A percentile compares a stretch with the other conserved stretches of the same genome.
Evolutionary conservation across 78 protist genomes (phyloP).

Genomic region (Polysphondylium violaceum): DNA sequence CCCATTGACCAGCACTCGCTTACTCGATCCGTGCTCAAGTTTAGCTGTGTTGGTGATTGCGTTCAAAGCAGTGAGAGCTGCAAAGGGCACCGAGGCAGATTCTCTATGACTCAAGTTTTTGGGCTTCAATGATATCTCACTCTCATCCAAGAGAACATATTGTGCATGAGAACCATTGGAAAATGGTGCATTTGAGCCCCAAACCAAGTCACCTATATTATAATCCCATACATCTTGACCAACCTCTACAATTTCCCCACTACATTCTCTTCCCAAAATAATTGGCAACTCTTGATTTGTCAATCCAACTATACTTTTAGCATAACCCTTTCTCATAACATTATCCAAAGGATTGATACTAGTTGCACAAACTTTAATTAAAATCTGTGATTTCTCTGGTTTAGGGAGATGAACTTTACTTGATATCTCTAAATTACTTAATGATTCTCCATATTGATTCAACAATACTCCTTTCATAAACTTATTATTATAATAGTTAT

Average conservation of each 20-base stretch:
- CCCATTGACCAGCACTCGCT: constrained; percentile 47
- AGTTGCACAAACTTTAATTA: constrained; percentile 17
- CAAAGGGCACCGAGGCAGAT: constrained; percentile 42
- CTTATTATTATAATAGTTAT: background rate
- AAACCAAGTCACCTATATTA: constrained; percentile 38
- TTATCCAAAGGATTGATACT: constrained; percentile 69
- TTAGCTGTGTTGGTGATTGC: constrained; percentile 30
- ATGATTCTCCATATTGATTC: constrained; percentile 43
- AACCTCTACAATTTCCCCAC: constrained; percentile 30
- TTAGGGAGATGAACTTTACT: background rate
- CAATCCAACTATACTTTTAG: constrained; percentile 37
- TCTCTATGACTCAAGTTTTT: constrained; percentile 2
- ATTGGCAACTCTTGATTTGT: constrained; percentile 22
- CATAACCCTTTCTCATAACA: constrained; percentile 76
- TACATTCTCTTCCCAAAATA: constrained; percentile 62
- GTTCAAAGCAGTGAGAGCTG: constrained; percentile 75
- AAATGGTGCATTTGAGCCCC: constrained; percentile 64
- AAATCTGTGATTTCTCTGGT: constrained; percentile 49
- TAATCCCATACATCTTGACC: constrained; percentile 64
- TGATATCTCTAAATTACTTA: background rate
- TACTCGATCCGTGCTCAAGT: background rate
- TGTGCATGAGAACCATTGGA: constrained; percentile 61
- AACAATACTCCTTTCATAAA: constrained; percentile 23
- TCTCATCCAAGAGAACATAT: constrained; percentile 35
- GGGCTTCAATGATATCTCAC: constrained; percentile 43